Base-by-base conservation (phyloP, 2,329 filamentous ascomycete species). In the Fusarium siculi region DNA sequence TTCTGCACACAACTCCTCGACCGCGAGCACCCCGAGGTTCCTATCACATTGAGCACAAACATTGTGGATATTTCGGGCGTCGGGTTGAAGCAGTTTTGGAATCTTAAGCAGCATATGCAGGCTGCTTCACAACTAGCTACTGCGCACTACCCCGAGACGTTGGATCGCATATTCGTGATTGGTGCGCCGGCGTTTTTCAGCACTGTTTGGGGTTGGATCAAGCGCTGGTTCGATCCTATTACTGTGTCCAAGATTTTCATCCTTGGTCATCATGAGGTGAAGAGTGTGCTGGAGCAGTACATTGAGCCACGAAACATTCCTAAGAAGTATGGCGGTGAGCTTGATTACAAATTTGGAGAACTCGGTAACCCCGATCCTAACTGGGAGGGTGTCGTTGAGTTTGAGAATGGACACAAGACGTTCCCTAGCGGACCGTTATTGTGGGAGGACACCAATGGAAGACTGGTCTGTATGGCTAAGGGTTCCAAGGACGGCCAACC, bases 181-280 rank as follows among this genome's bases (percentile, higher is more conserved):
- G 95, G 95, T 69, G 96, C 96, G 1, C 96, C 96, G 12, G 85
- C 89, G 50, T 97, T 97, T 87, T 97, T 97, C 85, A 93, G 93
- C 55, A 97, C 94, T 6, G 93, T 97, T 68, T 96, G 95, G 95
- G 91, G 93, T 74, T 97, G 95, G 94, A 89, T 97, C 83, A 97
- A 97, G 87, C 92, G 93, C 79, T 97, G 95, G 95, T 97, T 97
- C 79, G 93, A 95, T 84, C 95, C 95, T 11, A 94, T 95, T 70
- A 98, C 96, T 39, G 93, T 95, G 7, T 96, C 94, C 78, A 98
- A 98, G 85, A 98, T 98, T 81, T 97, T 97, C 82, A 96, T 98
- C 76, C 89, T 98, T 61, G 87, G 87, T 53, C 85, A 90, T 14
- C 80, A 89, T 62, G 94, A 97, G 82, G 92, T 97, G 59, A 89